Evolutionary conservation across 176 grass and related monocot genomes (phyloP).

Genomic region (Carex pumila): DNA sequence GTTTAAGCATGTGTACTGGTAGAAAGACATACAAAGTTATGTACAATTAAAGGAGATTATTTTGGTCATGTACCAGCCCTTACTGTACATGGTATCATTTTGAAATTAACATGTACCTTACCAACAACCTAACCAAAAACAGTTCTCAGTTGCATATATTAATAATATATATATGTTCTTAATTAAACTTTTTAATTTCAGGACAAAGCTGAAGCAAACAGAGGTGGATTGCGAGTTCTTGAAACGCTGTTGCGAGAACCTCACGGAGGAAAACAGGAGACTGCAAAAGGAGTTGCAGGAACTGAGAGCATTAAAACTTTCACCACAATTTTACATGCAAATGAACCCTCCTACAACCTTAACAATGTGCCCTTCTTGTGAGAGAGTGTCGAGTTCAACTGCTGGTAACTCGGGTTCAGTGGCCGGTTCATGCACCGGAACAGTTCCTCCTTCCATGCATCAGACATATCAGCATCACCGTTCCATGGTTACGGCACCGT

Average conservation of each 20-base stretch:
- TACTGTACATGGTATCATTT: background rate
- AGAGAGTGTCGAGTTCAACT: constrained; percentile 44
- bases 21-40: background rate
- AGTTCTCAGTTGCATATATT: background rate
- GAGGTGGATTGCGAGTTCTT: constrained; percentile 92
- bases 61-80: background rate
- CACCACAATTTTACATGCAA: constrained; percentile 57
- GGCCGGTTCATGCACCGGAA: background rate
- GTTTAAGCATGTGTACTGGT: background rate
- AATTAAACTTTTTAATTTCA: background rate
- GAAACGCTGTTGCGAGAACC: constrained; percentile 86
- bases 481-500: background rate
- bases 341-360: constrained; percentile 74
- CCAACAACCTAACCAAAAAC: background rate
- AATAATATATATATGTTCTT: background rate
- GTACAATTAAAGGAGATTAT: background rate
- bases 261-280: constrained; percentile 88
- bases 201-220: constrained; percentile 95
- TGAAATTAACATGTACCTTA: background rate
- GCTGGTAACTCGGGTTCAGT: background rate
- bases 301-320: constrained; percentile 72
- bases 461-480: constrained; percentile 14
- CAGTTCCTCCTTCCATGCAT: constrained; percentile 4
- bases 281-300: constrained; percentile 81
- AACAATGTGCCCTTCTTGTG: constrained; percentile 88